Evolutionary conservation across 2,329 filamentous ascomycete species (phyloP).

Genomic region (Diaporthe vexans): DNA sequence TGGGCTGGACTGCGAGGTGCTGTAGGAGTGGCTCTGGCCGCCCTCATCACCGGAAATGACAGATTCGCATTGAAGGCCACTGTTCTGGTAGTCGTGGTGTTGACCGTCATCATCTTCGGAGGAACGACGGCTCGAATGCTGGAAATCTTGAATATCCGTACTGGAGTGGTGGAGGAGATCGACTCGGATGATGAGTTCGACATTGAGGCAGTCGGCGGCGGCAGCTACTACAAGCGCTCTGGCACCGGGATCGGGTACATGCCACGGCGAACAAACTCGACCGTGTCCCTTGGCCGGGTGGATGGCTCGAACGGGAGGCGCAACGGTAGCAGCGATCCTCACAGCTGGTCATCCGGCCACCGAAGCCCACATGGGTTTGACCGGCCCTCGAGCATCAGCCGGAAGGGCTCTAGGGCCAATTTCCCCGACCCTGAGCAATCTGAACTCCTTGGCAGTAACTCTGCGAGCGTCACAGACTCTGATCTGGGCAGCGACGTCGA

Average conservation of each 20-base stretch:
- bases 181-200: constrained; percentile 99
- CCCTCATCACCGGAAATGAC: constrained; percentile 86
- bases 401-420: constrained; percentile 63
- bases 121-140: constrained; percentile 98
- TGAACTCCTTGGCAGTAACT: constrained; percentile 66
- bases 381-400: constrained; percentile 64
- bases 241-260: constrained; percentile 83
- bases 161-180: constrained; percentile 95
- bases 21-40: constrained; percentile 94
- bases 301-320: constrained; percentile 48
- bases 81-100: constrained; percentile 95
- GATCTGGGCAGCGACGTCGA: constrained; percentile 76
- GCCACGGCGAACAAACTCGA: constrained; percentile 75
- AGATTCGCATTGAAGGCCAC: constrained; percentile 89
- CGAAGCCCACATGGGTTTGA: constrained; percentile 61
- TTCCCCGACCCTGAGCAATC: constrained; percentile 66
- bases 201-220: constrained; percentile 82
- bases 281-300: constrained; percentile 68
- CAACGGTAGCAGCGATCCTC: constrained; percentile 48
- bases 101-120: constrained; percentile 98
- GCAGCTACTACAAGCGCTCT: constrained; percentile 85
- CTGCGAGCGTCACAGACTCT: constrained; percentile 64
- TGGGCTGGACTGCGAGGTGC: constrained; percentile 97
- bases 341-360: constrained; percentile 68
- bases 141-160: constrained; percentile 96